Evolutionary conservation across 2,329 filamentous ascomycete genomes (phyloP).

Genomic region (Rosellinia necatrix): DNA sequence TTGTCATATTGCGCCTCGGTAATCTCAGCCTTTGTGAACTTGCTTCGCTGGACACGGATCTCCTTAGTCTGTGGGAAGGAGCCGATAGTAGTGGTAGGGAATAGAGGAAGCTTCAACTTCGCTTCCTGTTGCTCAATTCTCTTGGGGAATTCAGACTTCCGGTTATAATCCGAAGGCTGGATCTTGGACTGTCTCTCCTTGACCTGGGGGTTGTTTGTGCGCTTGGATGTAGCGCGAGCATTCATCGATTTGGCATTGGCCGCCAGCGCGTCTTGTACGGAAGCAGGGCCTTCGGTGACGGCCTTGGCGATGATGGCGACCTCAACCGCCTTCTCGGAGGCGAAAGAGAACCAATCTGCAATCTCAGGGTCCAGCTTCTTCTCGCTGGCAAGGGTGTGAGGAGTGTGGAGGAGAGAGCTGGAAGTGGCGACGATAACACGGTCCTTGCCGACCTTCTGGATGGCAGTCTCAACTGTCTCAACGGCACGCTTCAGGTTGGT

Average conservation of each 20-base stretch:
- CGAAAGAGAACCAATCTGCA: constrained; percentile 98
- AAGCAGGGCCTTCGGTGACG: constrained; percentile 86
- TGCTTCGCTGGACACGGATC: constrained; percentile 95
- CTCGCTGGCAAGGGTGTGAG: constrained; percentile 96
- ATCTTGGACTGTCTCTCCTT: constrained; percentile 95
- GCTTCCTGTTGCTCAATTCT: constrained; percentile 89
- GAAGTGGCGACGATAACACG: constrained; percentile 96
- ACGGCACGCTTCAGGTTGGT: constrained; percentile 97
- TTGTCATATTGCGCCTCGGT: constrained; percentile 90
- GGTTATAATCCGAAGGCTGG: constrained; percentile 83
- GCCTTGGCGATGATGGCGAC: constrained; percentile 95
- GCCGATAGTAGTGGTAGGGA: constrained; percentile 99
- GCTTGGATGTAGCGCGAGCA: constrained; percentile 86
- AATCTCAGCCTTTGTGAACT: constrained; percentile 99
- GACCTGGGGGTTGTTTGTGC: constrained; percentile 96
- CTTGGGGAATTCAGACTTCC: constrained; percentile 83
- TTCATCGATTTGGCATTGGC: constrained; percentile 95
- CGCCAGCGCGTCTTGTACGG: constrained; percentile 87
- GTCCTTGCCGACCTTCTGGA: constrained; percentile 96
- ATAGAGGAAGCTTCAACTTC: constrained; percentile 90
- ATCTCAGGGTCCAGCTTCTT: constrained; percentile 97
- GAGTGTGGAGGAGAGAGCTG: constrained; percentile 96
- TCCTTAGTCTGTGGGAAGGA: constrained; percentile 99
- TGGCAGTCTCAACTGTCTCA: constrained; percentile 83
- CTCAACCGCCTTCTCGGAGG: constrained; percentile 90